phyloP scores from a whole-genome alignment of 2,329 filamentous ascomycete species.

The Beauveria medogensis region DNA sequence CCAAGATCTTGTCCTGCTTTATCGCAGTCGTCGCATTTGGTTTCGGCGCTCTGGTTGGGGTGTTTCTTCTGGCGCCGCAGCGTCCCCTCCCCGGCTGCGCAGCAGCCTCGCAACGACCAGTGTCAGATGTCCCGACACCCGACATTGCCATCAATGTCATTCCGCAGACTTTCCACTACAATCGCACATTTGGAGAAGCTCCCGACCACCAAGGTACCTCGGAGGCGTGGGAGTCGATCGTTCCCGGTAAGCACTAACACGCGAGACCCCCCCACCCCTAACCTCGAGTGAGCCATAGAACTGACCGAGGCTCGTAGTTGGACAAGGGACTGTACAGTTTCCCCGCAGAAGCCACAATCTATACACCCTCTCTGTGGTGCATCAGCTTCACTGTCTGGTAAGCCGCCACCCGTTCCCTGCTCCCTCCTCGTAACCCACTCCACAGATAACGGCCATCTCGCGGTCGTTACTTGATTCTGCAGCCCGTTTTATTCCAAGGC shows the following conservation, averaged over 20 bases:
- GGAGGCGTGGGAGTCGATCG: neutral
- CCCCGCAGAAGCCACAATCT: neutral
- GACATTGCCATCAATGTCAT: neutral
- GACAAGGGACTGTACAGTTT: neutral
- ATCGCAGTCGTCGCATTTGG: neutral
- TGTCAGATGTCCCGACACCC: neutral
- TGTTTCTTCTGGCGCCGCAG: neutral
- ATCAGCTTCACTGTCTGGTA: constrained; percentile 1
- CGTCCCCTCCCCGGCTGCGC: neutral
- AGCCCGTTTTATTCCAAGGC: neutral
- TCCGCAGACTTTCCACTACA: neutral
- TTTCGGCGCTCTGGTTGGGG: neutral
- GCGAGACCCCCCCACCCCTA: neutral
- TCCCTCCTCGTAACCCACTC: too few species aligned
- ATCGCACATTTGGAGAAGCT: neutral
- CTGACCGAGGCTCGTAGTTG: neutral
- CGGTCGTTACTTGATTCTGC: neutral
- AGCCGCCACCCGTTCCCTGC: neutral
- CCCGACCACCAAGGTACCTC: neutral
- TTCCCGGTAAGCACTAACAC: neutral
- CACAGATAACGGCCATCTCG: neutral
- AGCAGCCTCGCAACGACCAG: neutral
- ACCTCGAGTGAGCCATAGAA: neutral
- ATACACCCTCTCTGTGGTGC: neutral
- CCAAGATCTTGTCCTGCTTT: neutral